Evolutionary conservation across 345 rosid species (phyloP).

Genomic region (Dipteronia dyeriana): DNA sequence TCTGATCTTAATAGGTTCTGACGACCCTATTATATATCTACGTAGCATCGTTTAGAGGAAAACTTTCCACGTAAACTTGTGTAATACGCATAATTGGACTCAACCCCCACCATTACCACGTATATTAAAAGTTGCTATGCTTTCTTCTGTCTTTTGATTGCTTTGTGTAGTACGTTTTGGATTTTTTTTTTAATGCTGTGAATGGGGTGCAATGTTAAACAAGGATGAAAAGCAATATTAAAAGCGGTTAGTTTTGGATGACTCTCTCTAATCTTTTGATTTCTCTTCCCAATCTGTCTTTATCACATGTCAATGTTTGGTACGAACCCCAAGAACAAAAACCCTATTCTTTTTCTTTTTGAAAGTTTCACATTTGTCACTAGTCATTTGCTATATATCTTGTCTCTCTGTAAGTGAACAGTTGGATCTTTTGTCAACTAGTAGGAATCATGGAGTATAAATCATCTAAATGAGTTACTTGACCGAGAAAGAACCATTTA

Average conservation of each 20-base stretch:
- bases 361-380: slow-evolving; percentile 30
- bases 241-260: slow-evolving; percentile 17
- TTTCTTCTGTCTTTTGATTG: slow-evolving; percentile 5
- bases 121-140: too few species aligned
- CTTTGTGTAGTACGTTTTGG: slow-evolving; percentile 7
- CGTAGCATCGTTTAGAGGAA: too few species aligned
- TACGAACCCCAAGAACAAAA: slow-evolving; percentile 17
- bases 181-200: slow-evolving; percentile 4
- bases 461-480: background rate
- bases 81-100: too few species aligned
- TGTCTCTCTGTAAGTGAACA: background rate
- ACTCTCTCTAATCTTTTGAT: too few species aligned
- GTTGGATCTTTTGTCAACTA: slow-evolving; percentile 14
- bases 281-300: background rate
- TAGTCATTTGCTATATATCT: slow-evolving; percentile 16
- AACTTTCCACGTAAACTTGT: too few species aligned
- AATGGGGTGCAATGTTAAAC: too few species aligned
- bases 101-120: too few species aligned
- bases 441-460: background rate
- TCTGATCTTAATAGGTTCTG: too few species aligned
- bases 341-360: background rate
- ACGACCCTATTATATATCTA: too few species aligned
- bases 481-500: background rate
- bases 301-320: slow-evolving; percentile 37
- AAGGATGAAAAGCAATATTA: background rate